Conservation (phyloP, 2,329 filamentous ascomycete species). For the Aspergillus pseudoterreus region DNA sequence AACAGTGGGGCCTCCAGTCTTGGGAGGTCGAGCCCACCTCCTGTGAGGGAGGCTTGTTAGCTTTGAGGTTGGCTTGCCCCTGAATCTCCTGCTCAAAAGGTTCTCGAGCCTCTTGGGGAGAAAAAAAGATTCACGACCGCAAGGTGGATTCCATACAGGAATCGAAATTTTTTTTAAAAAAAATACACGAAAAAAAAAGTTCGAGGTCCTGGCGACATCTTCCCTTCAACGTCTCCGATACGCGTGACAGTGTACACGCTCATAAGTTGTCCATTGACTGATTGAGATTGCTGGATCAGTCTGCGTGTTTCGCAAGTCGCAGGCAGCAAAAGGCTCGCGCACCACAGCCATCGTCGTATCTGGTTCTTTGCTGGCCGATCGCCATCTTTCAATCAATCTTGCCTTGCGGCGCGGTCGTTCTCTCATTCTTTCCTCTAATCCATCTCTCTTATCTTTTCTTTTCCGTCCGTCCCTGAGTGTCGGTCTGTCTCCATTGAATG, state of each 20-base stretch:
- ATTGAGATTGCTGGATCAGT: too few species aligned
- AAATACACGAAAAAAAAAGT: not conserved
- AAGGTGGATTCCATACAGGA: too few species aligned
- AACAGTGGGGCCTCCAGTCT: conserved; percentile 10
- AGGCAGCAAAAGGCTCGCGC: not conserved
- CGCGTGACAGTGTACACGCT: not conserved
- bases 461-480: conserved; percentile 16
- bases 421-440: conserved; percentile 14
- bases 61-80: conserved; percentile 10
- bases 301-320: not conserved
- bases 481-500: conserved; percentile 26
- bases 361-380: conserved; percentile 16
- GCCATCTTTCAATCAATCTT: conserved; percentile 11
- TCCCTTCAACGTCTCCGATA: not conserved
- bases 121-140: too few species aligned
- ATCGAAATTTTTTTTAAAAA: not conserved
- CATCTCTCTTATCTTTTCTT: conserved; percentile 17
- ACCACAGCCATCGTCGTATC: conserved; percentile 1
- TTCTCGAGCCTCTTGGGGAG: conserved; percentile 6
- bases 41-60: conserved; percentile 1
- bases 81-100: conserved; percentile 15
- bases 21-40: conserved; percentile 9
- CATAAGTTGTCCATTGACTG: too few species aligned
- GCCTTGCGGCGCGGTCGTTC: conserved; percentile 5
- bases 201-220: not conserved